These are phyloP conservation scores for Starmerella stigmatis DNA, from an alignment of 805 yeast species.

Conservation along the genomic window DNA sequence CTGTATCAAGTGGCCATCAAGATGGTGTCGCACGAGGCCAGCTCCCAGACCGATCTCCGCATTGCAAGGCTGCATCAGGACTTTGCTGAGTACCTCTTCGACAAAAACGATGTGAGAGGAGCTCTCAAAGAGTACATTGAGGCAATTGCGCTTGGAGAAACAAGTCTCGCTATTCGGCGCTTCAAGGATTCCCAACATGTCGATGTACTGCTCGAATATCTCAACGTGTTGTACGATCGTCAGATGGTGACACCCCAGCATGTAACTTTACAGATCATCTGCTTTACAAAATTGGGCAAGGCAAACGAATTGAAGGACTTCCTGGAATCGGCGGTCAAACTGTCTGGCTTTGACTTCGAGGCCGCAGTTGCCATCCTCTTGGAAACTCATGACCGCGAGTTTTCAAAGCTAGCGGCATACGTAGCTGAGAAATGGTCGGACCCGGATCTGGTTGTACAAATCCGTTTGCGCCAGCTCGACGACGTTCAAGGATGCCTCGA, in stretches of 20 bases:
- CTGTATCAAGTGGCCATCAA: slow-evolving; percentile 62
- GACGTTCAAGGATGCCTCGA: slow-evolving; percentile 51
- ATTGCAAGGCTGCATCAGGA: slow-evolving; percentile 33
- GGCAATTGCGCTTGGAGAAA: slow-evolving; percentile 44
- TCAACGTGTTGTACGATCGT: slow-evolving; percentile 48
- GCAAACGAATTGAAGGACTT: slow-evolving; percentile 49
- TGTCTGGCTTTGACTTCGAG: slow-evolving; percentile 49
- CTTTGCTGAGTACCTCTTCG: slow-evolving; percentile 65
- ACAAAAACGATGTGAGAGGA: slow-evolving; percentile 51
- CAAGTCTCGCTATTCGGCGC: slow-evolving; percentile 68
- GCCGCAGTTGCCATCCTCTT: slow-evolving; percentile 45
- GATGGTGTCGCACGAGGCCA: slow-evolving; percentile 37
- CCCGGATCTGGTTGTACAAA: slow-evolving; percentile 64
- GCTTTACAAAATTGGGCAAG: slow-evolving; percentile 65
- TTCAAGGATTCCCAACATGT: slow-evolving; percentile 71
- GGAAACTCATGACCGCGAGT: slow-evolving; percentile 58
- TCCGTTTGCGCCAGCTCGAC: slow-evolving; percentile 54
- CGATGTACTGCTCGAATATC: slow-evolving; percentile 48
- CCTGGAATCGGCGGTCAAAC: slow-evolving; percentile 36
- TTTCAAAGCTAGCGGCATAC: slow-evolving; percentile 52
- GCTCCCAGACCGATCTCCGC: slow-evolving; percentile 11
- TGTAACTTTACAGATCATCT: slow-evolving; percentile 64
- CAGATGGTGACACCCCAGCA: slow-evolving; percentile 65
- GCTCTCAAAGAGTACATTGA: slow-evolving; percentile 68
- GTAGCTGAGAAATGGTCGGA: slow-evolving; percentile 63